These are phyloP conservation scores for Apiospora phragmitis DNA, from an alignment of 2,329 filamentous ascomycete genomes.

Conservation along the genomic window DNA sequence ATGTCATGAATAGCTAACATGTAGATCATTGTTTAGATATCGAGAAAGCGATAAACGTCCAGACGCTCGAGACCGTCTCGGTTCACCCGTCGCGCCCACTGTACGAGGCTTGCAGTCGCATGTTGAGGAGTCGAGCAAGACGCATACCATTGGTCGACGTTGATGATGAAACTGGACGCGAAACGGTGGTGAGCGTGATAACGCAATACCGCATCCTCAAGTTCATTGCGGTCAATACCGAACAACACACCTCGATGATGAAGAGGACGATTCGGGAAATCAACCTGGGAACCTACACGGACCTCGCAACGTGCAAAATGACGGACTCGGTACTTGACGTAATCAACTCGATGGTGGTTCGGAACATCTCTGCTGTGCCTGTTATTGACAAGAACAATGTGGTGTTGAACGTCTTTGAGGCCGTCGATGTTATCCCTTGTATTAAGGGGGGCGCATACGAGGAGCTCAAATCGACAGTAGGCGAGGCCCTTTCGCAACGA, in stretches of 20 bases:
- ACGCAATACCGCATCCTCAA: conserved; percentile 98
- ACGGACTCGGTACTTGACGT: conserved; percentile 89
- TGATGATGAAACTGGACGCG: conserved; percentile 88
- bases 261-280: conserved; percentile 86
- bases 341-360: conserved; percentile 87
- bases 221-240: conserved; percentile 93
- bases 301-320: conserved; percentile 84
- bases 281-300: conserved; percentile 78
- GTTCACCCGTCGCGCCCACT: conserved; percentile 87
- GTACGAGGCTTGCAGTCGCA: conserved; percentile 91
- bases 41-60: conserved; percentile 88
- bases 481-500: conserved; percentile 84
- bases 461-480: conserved; percentile 81
- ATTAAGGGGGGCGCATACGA: conserved; percentile 95
- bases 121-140: conserved; percentile 90
- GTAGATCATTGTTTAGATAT: conserved; percentile 63
- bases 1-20: conserved; percentile 14
- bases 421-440: conserved; percentile 93
- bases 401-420: conserved; percentile 95
- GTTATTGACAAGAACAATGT: conserved; percentile 77
- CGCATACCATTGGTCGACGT: conserved; percentile 91
- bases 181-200: conserved; percentile 94
- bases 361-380: conserved; percentile 92
- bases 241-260: conserved; percentile 81
- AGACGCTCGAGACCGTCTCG: conserved; percentile 92